These are phyloP conservation scores for Kwoniella heveanensis DNA, from an alignment of 768 basidiomycete genomes.

Conservation along the genomic window DNA sequence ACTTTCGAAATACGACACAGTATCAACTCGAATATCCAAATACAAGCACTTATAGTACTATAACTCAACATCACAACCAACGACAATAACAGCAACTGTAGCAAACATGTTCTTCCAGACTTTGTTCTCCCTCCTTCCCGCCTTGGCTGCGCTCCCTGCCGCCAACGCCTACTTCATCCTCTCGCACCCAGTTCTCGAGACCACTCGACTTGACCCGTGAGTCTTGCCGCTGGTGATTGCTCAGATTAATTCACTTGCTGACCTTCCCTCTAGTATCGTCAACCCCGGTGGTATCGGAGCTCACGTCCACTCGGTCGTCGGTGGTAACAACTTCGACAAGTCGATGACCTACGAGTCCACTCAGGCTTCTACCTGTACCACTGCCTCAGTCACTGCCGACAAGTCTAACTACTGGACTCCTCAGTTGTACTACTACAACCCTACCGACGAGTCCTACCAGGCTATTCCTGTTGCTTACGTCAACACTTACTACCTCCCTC, in stretches of 20 bases:
- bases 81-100: conserved; percentile 15
- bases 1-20: conserved; percentile 13
- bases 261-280: conserved; percentile 43
- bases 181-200: conserved; percentile 45
- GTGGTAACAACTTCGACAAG: conserved; percentile 55
- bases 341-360: conserved; percentile 49
- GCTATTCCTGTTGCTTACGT: conserved; percentile 46
- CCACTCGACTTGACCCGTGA: conserved; percentile 54
- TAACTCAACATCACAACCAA: background rate
- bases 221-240: conserved; percentile 12
- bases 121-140: conserved; percentile 28
- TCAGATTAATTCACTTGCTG: background rate
- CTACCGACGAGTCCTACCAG: conserved; percentile 43
- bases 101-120: conserved; percentile 22
- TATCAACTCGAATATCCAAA: conserved; percentile 10
- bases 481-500: conserved; percentile 56
- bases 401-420: conserved; percentile 57
- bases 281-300: conserved; percentile 43
- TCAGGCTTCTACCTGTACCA: conserved; percentile 53
- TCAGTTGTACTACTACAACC: conserved; percentile 56
- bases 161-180: conserved; percentile 53
- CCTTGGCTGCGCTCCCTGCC: conserved; percentile 29
- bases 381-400: conserved; percentile 54
- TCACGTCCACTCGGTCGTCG: conserved; percentile 56
- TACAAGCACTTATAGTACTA: background rate